Conservation (phyloP, 176 grass and related monocot genomes). For the Secale cereale region DNA sequence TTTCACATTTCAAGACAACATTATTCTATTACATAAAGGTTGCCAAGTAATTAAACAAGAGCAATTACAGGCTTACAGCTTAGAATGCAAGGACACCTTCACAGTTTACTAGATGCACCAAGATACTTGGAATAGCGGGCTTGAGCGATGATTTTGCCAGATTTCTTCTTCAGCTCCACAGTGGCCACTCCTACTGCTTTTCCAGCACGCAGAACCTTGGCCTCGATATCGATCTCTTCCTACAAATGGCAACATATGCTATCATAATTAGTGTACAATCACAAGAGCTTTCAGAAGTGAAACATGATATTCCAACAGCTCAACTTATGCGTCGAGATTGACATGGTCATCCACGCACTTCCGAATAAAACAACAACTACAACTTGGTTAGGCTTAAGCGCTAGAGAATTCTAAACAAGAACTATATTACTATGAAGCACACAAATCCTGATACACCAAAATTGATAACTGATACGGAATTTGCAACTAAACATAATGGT, state of each 20-base stretch:
- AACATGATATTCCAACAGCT: neutral
- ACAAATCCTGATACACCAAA: neutral
- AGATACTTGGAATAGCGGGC: conserved; percentile 94
- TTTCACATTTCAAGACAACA: neutral
- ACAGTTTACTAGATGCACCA: conserved; percentile 66
- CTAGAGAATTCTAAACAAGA: neutral
- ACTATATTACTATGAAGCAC: neutral
- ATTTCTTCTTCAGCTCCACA: conserved; percentile 83
- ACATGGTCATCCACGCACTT: neutral
- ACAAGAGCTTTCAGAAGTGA: neutral
- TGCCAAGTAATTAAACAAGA: neutral
- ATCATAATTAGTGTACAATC: neutral
- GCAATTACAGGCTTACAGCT: neutral
- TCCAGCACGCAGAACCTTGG: conserved; percentile 74
- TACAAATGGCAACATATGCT: conserved; percentile 17
- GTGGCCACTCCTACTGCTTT: conserved; percentile 73
- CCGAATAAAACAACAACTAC: neutral
- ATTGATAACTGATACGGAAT: neutral
- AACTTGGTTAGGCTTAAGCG: neutral
- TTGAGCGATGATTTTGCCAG: conserved; percentile 78
- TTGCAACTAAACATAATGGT: neutral
- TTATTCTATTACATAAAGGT: neutral
- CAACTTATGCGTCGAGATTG: neutral
- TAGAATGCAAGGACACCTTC: neutral
- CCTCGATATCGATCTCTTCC: conserved; percentile 96